These are phyloP conservation scores for Xylaria digitata DNA, from an alignment of 2,329 filamentous ascomycete species.

Conservation along the genomic window DNA sequence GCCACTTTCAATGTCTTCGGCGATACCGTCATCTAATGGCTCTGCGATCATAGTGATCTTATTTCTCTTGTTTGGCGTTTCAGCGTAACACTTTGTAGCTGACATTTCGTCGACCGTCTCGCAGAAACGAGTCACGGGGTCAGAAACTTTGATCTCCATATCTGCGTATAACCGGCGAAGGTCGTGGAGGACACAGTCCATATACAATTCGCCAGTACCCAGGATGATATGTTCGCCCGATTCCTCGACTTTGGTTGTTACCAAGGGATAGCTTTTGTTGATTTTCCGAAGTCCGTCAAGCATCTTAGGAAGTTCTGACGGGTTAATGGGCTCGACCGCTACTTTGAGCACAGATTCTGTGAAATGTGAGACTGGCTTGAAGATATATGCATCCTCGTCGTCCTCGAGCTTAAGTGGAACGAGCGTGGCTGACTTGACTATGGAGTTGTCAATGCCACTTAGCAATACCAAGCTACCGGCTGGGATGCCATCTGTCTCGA, in stretches of 20 bases:
- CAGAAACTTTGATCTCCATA: conserved; percentile 99
- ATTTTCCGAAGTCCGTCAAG: conserved; percentile 94
- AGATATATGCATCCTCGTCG: conserved; percentile 94
- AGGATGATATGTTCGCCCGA: conserved; percentile 96
- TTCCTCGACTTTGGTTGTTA: conserved; percentile 97
- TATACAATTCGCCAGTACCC: conserved; percentile 97
- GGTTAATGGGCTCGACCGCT: conserved; percentile 97
- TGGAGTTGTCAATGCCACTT: conserved; percentile 94
- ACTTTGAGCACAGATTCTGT: conserved; percentile 98
- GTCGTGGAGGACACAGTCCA: conserved; percentile 98
- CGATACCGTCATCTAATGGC: conserved; percentile 92
- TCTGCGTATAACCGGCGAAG: conserved; percentile 93
- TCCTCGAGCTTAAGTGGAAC: conserved; percentile 83
- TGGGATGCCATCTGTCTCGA: conserved; percentile 89
- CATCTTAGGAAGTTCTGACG: conserved; percentile 98
- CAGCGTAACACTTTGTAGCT: conserved; percentile 96
- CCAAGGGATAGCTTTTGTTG: conserved; percentile 96
- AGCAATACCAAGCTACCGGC: conserved; percentile 95
- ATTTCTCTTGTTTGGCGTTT: conserved; percentile 99
- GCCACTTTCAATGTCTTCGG: conserved; percentile 91
- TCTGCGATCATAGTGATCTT: conserved; percentile 99
- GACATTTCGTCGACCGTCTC: conserved; percentile 98
- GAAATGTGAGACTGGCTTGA: conserved; percentile 91
- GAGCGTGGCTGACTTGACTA: conserved; percentile 95
- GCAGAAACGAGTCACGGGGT: conserved; percentile 96